Percentiles rank a stretch among this genome's conserved stretches.
Conservation (phyloP, 1,284 basidiomycete genomes). For the Inonotus hispidus region DNA sequence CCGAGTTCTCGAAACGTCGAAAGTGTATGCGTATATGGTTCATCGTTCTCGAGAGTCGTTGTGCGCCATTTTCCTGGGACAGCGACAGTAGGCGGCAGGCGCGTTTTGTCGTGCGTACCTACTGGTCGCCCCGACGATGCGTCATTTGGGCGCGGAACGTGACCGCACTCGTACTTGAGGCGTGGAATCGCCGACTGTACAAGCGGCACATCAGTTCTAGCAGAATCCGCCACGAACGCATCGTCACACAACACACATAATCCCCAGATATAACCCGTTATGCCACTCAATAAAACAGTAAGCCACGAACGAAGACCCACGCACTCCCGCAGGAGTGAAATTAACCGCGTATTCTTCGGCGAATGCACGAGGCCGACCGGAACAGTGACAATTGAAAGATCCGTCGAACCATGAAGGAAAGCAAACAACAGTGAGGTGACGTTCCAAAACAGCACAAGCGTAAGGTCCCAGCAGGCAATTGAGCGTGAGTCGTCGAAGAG, state of each 20-base stretch:
- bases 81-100: not conserved
- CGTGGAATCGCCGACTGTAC: not conserved
- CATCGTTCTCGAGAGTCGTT: not conserved
- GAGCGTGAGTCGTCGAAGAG: slow-evolving; percentile 4
- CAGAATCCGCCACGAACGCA: not conserved
- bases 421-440: not conserved
- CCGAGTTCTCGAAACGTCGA: no score
- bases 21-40: not conserved
- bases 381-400: not conserved
- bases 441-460: slow-evolving; percentile 4
- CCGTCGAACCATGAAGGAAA: not conserved
- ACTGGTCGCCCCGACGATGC: not conserved
- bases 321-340: not conserved
- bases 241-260: no score
- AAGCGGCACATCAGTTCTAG: slow-evolving; percentile 1
- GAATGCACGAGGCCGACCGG: slow-evolving; percentile 1
- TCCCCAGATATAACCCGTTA: not conserved
- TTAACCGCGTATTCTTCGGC: slow-evolving; percentile 1
- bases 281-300: not conserved
- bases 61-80: not conserved
- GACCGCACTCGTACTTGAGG: not conserved
- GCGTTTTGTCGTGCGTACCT: not conserved
- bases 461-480: not conserved
- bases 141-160: not conserved
- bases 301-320: not conserved